Evolutionary conservation across 179 eudicot species (phyloP).

Genomic region (Nepenthes alata): DNA sequence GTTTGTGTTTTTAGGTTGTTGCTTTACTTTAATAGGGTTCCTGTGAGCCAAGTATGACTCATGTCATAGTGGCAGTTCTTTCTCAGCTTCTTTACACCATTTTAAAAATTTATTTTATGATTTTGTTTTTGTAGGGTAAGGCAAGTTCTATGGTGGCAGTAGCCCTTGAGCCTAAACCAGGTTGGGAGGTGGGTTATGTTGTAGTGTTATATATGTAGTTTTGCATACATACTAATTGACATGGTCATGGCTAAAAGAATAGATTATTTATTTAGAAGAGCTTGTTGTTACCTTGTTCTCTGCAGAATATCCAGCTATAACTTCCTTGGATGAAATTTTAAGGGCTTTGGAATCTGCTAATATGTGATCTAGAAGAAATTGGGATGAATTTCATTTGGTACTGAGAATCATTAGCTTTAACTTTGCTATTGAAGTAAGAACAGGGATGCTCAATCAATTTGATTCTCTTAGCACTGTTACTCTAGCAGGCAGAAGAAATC

Average conservation of each 20-base stretch:
- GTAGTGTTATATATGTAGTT: not conserved
- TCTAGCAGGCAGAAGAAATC: not conserved
- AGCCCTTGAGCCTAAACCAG: conserved; percentile 84
- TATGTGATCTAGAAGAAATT: not conserved
- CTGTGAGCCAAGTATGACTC: not conserved
- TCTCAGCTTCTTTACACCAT: not conserved
- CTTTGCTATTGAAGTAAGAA: not conserved
- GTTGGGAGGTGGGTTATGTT: conserved; percentile 68
- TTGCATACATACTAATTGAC: too few relatives aligned
- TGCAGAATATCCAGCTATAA: too few relatives aligned
- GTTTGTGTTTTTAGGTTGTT: not conserved
- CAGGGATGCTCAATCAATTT: not conserved
- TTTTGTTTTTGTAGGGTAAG: conserved; percentile 46
- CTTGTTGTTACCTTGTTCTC: too few relatives aligned
- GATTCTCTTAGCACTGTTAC: not conserved
- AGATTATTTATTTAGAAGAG: too few relatives aligned
- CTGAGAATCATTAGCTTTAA: not conserved
- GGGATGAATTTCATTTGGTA: too few relatives aligned
- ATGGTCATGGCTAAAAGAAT: too few relatives aligned
- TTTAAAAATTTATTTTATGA: not conserved
- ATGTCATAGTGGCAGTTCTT: not conserved
- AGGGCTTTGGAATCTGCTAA: not conserved
- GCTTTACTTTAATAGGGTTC: not conserved
- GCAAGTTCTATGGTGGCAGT: conserved; percentile 94
- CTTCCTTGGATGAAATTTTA: too few relatives aligned